Evolutionary conservation across 331 rosid species (phyloP).

Genomic region (Ulmus americana): DNA sequence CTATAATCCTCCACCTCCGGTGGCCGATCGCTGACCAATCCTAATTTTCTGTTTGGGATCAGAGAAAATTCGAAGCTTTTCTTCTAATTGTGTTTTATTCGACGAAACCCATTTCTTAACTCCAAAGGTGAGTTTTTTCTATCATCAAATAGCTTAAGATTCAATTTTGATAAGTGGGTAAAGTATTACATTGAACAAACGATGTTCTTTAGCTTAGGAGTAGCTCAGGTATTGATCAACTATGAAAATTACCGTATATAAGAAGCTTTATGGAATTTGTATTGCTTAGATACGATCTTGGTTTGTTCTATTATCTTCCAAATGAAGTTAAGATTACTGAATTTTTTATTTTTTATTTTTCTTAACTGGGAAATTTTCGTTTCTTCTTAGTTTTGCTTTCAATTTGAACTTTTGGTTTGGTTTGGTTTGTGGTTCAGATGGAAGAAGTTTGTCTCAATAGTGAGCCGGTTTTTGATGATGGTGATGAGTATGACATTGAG

Average conservation of each 20-base stretch:
- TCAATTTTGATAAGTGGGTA: not conserved
- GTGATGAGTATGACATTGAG: conserved; percentile 43
- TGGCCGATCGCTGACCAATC: not conserved
- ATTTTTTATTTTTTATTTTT: not conserved
- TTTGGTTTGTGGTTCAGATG: conserved; percentile 41
- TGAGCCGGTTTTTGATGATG: conserved; percentile 50
- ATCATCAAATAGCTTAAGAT: too few species aligned
- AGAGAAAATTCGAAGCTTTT: not conserved
- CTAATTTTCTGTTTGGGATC: not conserved
- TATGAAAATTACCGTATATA: too few species aligned
- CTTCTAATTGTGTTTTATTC: not conserved
- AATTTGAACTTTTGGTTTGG: not conserved
- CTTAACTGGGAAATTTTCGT: not conserved
- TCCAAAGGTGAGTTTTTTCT: conserved; percentile 11
- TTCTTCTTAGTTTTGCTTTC: not conserved
- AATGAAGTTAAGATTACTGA: not conserved
- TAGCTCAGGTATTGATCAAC: not conserved
- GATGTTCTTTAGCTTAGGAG: not conserved
- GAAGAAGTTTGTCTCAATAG: conserved; percentile 70
- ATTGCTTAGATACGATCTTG: not conserved
- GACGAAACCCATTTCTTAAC: not conserved
- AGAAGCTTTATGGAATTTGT: not conserved
- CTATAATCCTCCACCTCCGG: not conserved
- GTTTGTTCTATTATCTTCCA: too few species aligned
- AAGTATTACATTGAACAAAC: not conserved